Base-by-base conservation (phyloP, 306 rosid genomes). In the Lablab purpureus region DNA sequence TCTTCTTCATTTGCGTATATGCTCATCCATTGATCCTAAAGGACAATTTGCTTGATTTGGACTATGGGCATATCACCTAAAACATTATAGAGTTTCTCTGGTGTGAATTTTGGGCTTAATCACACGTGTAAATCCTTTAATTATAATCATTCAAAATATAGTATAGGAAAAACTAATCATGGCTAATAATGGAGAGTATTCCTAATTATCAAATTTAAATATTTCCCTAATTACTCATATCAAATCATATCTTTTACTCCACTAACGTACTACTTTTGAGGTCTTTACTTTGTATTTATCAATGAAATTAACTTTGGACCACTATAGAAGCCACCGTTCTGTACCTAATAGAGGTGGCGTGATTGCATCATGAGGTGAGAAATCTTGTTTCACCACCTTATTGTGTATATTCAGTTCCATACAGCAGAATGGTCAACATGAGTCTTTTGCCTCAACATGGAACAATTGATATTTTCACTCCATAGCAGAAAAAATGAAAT, bases 11-110 rank as follows among this genome's bases (percentile, higher is more conserved):
- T 23, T 40, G 34, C 23, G 2, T 18, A 11, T 55, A 25, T 67
- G 67, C 45, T 23, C 0, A 37, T 55, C 52, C 45, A 66, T 52
- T 67, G 67, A 50, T 23, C 14, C 41, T 64, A 30, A 23, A 41
- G 73, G 52, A 65, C 30, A 52, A 51, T 23, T 34, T 75, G 66
- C 17, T 76, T 52, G 81, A 25, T 77, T 65, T 50, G 19, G 73
- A 76, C 34, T 28, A 18, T 62, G 32, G 64, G 65, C 30, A 60
- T 4, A 13, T 60, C n/a, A n/a, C 81, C 68, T 23, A 50, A 54
- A n/a, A 46, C 56, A 34, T 13, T 56, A 12, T 14, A 52, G 40
- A 34, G 40, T 34, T 34, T 34, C 40, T 34, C 6, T 34, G 40
- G 0, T 34, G 40, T 34, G 10, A 34, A 5, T 34, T 34, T 1